Base-by-base conservation (phyloP, 139 green algal genomes). In the Micractinium sp. region DNA sequence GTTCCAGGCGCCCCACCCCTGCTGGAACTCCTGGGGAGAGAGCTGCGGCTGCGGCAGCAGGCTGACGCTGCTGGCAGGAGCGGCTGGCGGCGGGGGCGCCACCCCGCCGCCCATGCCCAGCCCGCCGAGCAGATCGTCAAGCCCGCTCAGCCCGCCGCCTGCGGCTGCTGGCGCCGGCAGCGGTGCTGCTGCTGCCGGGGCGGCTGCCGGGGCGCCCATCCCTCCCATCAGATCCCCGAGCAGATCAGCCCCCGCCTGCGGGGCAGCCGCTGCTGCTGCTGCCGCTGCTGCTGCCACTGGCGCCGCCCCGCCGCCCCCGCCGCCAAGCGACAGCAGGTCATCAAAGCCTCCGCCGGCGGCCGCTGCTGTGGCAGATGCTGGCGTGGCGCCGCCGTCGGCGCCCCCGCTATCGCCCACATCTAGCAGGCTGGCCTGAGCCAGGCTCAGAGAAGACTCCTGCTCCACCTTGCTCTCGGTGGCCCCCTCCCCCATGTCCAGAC, bases 11-110 rank as follows among this genome's bases (percentile, higher is more conserved):
- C 39, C 87, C 87, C 87, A 90, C 18, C 35, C 71, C 39, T 73
- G 41, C 79, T 86, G 79, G 67, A 90, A 90, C 79, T 86, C 66
- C 78, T 90, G 87, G 0, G 87, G 87, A 0, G 78, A 82, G 22
- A 87, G 80, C 66, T 73, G 39, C 19, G 79, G 87, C 38, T 81
- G 78, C 9, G 87, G 39, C 41, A 81, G 33, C 79, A 87, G 63
- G n/a, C 27, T 41, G 23, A 87, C 41, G 60, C 60, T 60, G 39
- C 27, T 27, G 12, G 77, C 60, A 0, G 76, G 73, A 12, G 78
- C 29, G 9, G 60, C 60, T 2, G 83, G 38, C 12, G 39, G 20
- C 4, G 67, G 25, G 0, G 87, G 31, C 31, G 76, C 60, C 12
- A 66, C 38, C 3, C 39, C 3, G 13, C 56, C 31, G 61, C 85